Evolutionary conservation across 2,329 filamentous ascomycete genomes (phyloP).

Genomic region (Xylaria sp.): DNA sequence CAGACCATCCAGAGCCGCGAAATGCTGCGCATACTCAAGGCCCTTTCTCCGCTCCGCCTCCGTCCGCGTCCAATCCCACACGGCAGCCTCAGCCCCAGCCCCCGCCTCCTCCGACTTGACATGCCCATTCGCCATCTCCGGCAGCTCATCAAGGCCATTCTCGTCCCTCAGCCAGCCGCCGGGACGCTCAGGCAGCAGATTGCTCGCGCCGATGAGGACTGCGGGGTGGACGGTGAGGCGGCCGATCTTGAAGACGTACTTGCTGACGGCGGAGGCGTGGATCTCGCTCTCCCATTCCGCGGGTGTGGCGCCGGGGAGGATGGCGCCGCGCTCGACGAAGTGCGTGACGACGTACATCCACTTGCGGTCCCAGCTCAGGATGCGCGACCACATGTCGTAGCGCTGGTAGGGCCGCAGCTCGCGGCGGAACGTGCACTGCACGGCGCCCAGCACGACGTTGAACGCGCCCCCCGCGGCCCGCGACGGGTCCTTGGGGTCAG

Average conservation of each 20-base stretch:
- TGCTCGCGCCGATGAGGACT: conserved; percentile 71
- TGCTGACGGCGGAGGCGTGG: conserved; percentile 74
- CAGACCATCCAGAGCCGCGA: conserved; percentile 61
- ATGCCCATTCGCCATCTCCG: conserved; percentile 42
- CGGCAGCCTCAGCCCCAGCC: conserved; percentile 42
- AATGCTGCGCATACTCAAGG: conserved; percentile 59
- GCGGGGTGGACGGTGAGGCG: conserved; percentile 85
- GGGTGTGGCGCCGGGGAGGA: conserved; percentile 53
- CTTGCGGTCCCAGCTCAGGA: conserved; percentile 79
- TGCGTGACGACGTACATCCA: conserved; percentile 80
- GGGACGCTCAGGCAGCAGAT: conserved; percentile 75
- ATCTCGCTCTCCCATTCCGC: conserved; percentile 65
- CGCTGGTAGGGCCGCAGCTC: conserved; percentile 72
- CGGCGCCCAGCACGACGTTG: conserved; percentile 72
- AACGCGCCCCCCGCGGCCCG: conserved; percentile 59
- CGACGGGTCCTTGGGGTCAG: conserved; percentile 51
- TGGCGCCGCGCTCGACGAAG: conserved; percentile 69
- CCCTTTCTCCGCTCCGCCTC: conserved; percentile 62
- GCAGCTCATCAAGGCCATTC: conserved; percentile 28
- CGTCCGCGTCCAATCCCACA: conserved; percentile 64
- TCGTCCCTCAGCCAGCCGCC: conserved; percentile 64
- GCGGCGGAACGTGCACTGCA: conserved; percentile 73
- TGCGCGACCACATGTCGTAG: conserved; percentile 75
- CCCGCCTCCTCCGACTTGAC: conserved; percentile 45
- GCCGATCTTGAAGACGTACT: conserved; percentile 84